Evolutionary conservation across 306 rosid genomes (phyloP).

Genomic region (Sechiopsis laciniata): DNA sequence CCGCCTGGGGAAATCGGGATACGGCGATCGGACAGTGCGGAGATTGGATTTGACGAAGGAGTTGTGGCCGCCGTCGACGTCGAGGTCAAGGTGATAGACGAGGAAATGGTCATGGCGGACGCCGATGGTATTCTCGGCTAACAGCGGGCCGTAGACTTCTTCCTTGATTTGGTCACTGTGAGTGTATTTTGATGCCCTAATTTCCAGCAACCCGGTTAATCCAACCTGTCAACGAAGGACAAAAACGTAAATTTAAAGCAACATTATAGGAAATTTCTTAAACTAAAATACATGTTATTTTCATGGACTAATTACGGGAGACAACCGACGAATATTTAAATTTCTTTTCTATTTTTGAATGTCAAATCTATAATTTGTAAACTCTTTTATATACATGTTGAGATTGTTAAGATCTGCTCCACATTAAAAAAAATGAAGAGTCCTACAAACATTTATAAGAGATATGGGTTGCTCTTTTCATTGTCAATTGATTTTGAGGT

Average conservation of each 20-base stretch:
- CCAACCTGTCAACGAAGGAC: not conserved
- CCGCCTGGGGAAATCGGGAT: not conserved
- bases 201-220: constrained; percentile 4
- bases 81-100: constrained; percentile 49
- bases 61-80: constrained; percentile 44
- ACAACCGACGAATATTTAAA: too few species aligned
- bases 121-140: constrained; percentile 43
- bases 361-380: too few species aligned
- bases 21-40: not conserved
- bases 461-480: too few species aligned
- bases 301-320: too few species aligned
- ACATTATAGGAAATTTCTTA: too few species aligned
- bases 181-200: constrained; percentile 3
- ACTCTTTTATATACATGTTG: too few species aligned
- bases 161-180: constrained; percentile 16
- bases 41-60: constrained; percentile 40
- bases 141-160: constrained; percentile 38
- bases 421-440: too few species aligned
- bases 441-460: too few species aligned
- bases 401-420: too few species aligned
- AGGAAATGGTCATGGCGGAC: constrained; percentile 59
- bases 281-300: too few species aligned
- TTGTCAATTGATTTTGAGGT: too few species aligned
- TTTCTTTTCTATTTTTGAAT: too few species aligned
- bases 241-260: not conserved